phyloP scores from a whole-genome alignment of 208 protist genomes.

The Leishmania turanica region DNA sequence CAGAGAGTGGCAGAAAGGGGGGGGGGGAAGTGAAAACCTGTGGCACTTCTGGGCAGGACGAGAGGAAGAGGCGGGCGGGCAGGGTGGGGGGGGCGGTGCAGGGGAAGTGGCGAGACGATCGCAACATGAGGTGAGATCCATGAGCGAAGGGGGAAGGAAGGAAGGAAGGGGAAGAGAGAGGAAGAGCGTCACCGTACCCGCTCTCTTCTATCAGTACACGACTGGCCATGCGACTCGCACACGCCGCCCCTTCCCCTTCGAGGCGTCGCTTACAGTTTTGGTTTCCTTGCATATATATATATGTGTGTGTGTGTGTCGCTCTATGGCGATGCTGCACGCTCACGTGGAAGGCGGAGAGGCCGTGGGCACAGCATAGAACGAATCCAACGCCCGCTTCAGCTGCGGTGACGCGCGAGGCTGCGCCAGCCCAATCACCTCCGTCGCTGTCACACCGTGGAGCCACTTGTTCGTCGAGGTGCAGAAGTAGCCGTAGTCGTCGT shows the following conservation, averaged over 20 bases:
- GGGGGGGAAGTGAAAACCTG: neutral
- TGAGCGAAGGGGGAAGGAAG: neutral
- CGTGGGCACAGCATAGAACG: constrained; percentile 41
- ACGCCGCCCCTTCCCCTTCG: neutral
- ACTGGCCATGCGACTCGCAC: neutral
- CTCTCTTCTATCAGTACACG: neutral
- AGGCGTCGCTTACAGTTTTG: neutral
- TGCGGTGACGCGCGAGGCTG: constrained; percentile 37
- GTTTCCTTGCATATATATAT: neutral
- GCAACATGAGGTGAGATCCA: neutral
- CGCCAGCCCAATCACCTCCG: constrained; percentile 85
- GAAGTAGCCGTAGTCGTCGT: constrained; percentile 80
- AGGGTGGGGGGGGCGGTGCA: neutral
- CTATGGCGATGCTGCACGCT: neutral
- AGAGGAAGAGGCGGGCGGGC: neutral
- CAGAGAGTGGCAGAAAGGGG: neutral
- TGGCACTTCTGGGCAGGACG: neutral
- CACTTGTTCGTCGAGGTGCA: constrained; percentile 80
- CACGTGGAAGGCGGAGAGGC: neutral
- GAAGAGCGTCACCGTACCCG: neutral
- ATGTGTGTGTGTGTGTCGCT: neutral
- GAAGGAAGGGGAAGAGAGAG: neutral
- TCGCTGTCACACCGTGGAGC: constrained; percentile 78
- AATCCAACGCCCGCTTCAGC: constrained; percentile 36
- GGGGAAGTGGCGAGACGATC: neutral